Conservation (phyloP, 1,139 yeast genomes). For the Kodamaea derodonti region DNA sequence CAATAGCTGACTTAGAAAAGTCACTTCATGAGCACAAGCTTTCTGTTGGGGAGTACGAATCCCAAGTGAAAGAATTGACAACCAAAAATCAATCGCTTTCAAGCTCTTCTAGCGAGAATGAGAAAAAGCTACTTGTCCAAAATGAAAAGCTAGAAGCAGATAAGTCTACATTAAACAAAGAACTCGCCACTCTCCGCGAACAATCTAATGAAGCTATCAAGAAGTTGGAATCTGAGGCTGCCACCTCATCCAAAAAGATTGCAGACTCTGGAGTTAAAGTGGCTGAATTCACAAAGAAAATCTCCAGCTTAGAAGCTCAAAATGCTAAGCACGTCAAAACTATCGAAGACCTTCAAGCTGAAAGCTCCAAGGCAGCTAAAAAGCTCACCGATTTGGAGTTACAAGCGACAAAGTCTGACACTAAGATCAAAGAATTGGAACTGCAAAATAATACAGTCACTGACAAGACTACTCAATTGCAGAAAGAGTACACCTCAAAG, state of each 20-base stretch:
- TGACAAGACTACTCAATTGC: too few relatives aligned
- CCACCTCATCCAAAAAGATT: neutral
- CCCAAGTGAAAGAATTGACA: constrained; percentile 2
- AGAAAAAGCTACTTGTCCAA: constrained; percentile 3
- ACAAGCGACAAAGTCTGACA: too few relatives aligned
- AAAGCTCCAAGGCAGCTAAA: too few relatives aligned
- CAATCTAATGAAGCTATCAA: neutral
- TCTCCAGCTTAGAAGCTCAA: too few relatives aligned
- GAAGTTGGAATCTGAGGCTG: constrained; percentile 1
- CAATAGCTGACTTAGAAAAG: constrained; percentile 3
- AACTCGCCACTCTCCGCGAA: neutral
- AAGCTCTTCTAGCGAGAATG: constrained; percentile 1
- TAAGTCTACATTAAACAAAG: neutral
- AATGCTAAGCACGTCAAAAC: too few relatives aligned
- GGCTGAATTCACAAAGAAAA: neutral
- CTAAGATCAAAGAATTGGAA: too few relatives aligned
- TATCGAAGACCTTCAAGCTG: too few relatives aligned
- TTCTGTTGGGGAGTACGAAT: neutral
- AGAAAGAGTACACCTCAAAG: too few relatives aligned
- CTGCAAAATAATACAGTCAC: too few relatives aligned
- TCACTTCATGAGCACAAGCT: constrained; percentile 1
- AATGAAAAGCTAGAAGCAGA: constrained; percentile 2
- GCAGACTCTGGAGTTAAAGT: neutral
- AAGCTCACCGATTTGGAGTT: too few relatives aligned
- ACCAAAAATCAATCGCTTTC: constrained; percentile 2